Evolutionary conservation across 2,329 filamentous ascomycete genomes (phyloP), one percentile per base, ranked within the genome.

Genomic region (Delphinella strobiligena): DNA sequence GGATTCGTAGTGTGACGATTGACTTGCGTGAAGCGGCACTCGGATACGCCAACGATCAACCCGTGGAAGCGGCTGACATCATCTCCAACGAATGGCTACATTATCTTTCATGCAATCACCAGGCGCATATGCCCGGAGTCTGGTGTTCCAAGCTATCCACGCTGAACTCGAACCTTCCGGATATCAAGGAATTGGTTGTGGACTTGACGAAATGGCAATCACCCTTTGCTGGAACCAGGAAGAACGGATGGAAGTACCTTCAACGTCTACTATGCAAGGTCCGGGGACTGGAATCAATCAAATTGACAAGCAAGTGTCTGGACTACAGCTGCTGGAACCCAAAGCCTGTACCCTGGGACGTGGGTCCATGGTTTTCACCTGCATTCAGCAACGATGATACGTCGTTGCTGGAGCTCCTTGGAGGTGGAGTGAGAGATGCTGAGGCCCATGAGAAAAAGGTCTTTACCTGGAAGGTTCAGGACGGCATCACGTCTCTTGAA

Each of bases 1-100:
- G 47, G 15, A 46, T 64, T 4, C 46, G 48, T 2, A 52, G 59
- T 36, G 40, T 63, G n/a, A 58, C 61, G 30, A 50, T 64, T 33
- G 58, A 62, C 40, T 47, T 59, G 9, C 51, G 54, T 9, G 48
- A 49, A 19, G 47, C 61, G 4, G 36, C 37, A 16, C 19, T 35
- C n/a, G 19, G 14, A 9, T 10, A 37, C 24, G n/a, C 22, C 14
- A 11, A 10, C 27, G 5, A 3, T 9, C 8, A 11, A 11, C 27
- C 19, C 11, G 29, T 15, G 4, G 39, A 36, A n/a, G n/a, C 22
- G 5, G 22, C 31, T 27, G 17, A 10, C 19, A 41, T 31, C 18
- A 24, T 44, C 4, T 41, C 41, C 8, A 44, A 49, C 22, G 61
- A 59, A 37, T 63, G 60, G 59, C 37, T 58, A 7, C 54, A 56